These are phyloP conservation scores for Penicillium flavigenum DNA, from an alignment of 495 filamentous ascomycete genomes.

Conservation along the genomic window DNA sequence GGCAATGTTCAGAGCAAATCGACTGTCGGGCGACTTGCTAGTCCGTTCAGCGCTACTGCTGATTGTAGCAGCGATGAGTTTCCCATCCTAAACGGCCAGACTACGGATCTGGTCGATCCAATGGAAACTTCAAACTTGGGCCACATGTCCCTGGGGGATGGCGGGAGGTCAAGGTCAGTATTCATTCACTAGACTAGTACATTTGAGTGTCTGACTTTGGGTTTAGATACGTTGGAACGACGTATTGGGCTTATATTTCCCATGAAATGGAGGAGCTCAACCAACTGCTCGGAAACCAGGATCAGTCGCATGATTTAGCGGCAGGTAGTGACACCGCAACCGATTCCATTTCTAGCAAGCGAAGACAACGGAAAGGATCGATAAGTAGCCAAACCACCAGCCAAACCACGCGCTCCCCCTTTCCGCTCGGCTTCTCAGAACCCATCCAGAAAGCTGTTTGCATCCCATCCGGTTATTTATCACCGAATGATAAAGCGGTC, in stretches of 20 bases:
- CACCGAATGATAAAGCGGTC: slow-evolving; percentile 36
- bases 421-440: slow-evolving; percentile 8
- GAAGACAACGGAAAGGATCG: slow-evolving; percentile 31
- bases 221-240: slow-evolving; percentile 50
- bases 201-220: slow-evolving; percentile 1
- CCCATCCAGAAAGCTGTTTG: slow-evolving; percentile 40
- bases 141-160: slow-evolving; percentile 48
- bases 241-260: slow-evolving; percentile 53
- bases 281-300: slow-evolving; percentile 45
- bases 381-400: slow-evolving; percentile 11
- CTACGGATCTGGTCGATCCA: slow-evolving; percentile 47
- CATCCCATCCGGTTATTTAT: slow-evolving; percentile 39
- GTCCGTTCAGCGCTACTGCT: slow-evolving; percentile 34
- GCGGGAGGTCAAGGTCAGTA: slow-evolving; percentile 45
- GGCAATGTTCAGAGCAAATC: slow-evolving; percentile 19
- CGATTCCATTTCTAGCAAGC: slow-evolving; percentile 17
- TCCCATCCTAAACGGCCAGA: slow-evolving; percentile 46
- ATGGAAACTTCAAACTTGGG: slow-evolving; percentile 47
- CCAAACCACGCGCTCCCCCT: background rate
- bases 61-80: slow-evolving; percentile 48
- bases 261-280: slow-evolving; percentile 52
- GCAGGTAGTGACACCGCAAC: background rate
- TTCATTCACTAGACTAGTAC: background rate
- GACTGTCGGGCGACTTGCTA: slow-evolving; percentile 22
- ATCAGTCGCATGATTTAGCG: slow-evolving; percentile 36